These are phyloP conservation scores for Fennellomyces sp. DNA, from an alignment of 371 early-diverging fungal species.

Conservation along the genomic window DNA sequence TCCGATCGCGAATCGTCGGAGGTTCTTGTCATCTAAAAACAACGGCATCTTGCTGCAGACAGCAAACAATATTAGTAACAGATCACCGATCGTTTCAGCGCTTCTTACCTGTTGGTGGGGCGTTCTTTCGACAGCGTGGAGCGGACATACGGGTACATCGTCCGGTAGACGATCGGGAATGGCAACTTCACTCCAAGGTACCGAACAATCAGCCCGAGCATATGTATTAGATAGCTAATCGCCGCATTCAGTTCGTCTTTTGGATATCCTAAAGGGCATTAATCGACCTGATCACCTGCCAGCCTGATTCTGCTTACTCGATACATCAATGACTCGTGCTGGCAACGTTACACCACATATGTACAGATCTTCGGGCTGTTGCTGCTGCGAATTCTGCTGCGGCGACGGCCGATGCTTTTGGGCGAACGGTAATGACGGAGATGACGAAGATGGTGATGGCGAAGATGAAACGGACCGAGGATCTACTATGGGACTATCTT, in stretches of 20 bases:
- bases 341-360: constrained; percentile 58
- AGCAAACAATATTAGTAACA: not conserved
- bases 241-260: constrained; percentile 85
- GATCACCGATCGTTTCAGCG: not conserved
- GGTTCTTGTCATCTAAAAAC: constrained; percentile 62
- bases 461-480: not conserved
- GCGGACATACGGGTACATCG: constrained; percentile 53
- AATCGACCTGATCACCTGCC: not conserved
- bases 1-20: constrained; percentile 66
- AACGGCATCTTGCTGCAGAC: constrained; percentile 37
- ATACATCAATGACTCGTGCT: constrained; percentile 41
- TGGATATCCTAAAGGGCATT: constrained; percentile 22
- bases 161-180: constrained; percentile 60
- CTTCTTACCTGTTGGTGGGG: constrained; percentile 10
- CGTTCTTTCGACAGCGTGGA: constrained; percentile 20
- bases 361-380: constrained; percentile 48
- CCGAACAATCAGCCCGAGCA: constrained; percentile 75
- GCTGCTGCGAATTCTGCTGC: not conserved
- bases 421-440: not conserved
- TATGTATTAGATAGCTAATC: constrained; percentile 78
- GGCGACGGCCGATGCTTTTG: too few relatives aligned
- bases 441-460: not conserved
- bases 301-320: constrained; percentile 25
- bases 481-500: constrained; percentile 11
- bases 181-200: constrained; percentile 83